Evolutionary conservation across 805 yeast genomes (phyloP).

Genomic region (Metschnikowia baotianmanensis): DNA sequence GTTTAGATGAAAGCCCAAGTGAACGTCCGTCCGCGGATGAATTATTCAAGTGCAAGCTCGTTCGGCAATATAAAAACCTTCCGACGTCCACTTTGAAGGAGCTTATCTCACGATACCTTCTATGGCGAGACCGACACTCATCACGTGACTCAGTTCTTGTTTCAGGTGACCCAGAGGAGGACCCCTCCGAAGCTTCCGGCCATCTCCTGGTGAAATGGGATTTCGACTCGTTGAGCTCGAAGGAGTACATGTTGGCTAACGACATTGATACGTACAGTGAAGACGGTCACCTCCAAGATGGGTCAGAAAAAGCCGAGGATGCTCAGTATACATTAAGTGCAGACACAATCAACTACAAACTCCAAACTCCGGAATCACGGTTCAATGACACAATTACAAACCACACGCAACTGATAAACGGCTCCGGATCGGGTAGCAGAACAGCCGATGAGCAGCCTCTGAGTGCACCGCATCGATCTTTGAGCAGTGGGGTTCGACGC

Average conservation of each 20-base stretch:
- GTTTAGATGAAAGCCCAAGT: slow-evolving; percentile 90
- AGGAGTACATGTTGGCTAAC: slow-evolving; percentile 71
- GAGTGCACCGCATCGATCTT: slow-evolving; percentile 1
- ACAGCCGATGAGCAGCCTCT: slow-evolving; percentile 3
- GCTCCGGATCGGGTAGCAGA: slow-evolving; percentile 2
- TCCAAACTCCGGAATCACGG: slow-evolving; percentile 5
- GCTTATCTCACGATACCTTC: slow-evolving; percentile 65
- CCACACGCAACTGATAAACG: slow-evolving; percentile 12
- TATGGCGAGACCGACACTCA: slow-evolving; percentile 71
- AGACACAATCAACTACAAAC: slow-evolving; percentile 9
- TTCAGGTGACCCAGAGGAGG: slow-evolving; percentile 19
- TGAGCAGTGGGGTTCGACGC: background rate
- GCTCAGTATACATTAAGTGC: slow-evolving; percentile 31
- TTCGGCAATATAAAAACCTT: slow-evolving; percentile 56
- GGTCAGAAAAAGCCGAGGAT: slow-evolving; percentile 24
- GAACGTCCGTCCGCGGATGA: slow-evolving; percentile 89
- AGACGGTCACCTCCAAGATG: slow-evolving; percentile 27
- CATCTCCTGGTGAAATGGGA: slow-evolving; percentile 73
- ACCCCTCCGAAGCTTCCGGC: slow-evolving; percentile 15
- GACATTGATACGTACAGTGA: slow-evolving; percentile 46
- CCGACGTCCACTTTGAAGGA: slow-evolving; percentile 68
- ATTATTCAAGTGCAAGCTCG: slow-evolving; percentile 68
- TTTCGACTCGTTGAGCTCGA: slow-evolving; percentile 75
- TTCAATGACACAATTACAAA: slow-evolving; percentile 29
- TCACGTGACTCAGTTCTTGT: slow-evolving; percentile 50